Conservation (phyloP, 192 early-diverging fungal genomes). For the Backusella parvicylindrica region DNA sequence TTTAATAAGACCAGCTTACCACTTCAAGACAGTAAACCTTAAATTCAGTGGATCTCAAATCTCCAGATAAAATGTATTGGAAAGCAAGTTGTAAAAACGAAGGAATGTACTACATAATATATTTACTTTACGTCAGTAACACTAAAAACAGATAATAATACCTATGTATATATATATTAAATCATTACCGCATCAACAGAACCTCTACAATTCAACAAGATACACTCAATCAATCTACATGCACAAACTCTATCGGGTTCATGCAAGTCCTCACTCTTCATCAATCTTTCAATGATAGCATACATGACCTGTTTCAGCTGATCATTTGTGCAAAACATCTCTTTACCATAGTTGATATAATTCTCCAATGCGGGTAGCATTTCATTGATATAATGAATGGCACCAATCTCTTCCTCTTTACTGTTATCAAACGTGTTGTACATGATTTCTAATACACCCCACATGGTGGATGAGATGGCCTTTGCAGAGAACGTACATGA, state of each 20-base stretch:
- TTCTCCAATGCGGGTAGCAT: slow-evolving; percentile 88
- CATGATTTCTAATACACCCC: slow-evolving; percentile 76
- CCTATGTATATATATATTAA: not conserved
- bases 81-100: slow-evolving; percentile 70
- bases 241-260: slow-evolving; percentile 77
- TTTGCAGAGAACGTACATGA: slow-evolving; percentile 83
- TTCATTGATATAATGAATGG: slow-evolving; percentile 84
- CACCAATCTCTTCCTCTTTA: slow-evolving; percentile 29
- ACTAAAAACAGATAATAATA: not conserved
- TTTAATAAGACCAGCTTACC: no score
- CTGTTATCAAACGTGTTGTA: slow-evolving; percentile 66
- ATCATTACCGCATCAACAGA: slow-evolving; percentile 63
- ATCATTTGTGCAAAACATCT: slow-evolving; percentile 63
- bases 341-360: slow-evolving; percentile 83
- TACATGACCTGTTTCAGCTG: slow-evolving; percentile 70
- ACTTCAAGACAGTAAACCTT: slow-evolving; percentile 76
- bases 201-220: slow-evolving; percentile 82
- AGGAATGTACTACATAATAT: slow-evolving; percentile 47
- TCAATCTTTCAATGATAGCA: slow-evolving; percentile 80
- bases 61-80: slow-evolving; percentile 57
- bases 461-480: slow-evolving; percentile 75
- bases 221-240: slow-evolving; percentile 80
- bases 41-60: slow-evolving; percentile 61
- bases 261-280: slow-evolving; percentile 74
- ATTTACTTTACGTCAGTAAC: not conserved